These are phyloP conservation scores for Pseudogymnoascus sp. DNA, from an alignment of 2,329 filamentous ascomycete species.

Conservation along the genomic window DNA sequence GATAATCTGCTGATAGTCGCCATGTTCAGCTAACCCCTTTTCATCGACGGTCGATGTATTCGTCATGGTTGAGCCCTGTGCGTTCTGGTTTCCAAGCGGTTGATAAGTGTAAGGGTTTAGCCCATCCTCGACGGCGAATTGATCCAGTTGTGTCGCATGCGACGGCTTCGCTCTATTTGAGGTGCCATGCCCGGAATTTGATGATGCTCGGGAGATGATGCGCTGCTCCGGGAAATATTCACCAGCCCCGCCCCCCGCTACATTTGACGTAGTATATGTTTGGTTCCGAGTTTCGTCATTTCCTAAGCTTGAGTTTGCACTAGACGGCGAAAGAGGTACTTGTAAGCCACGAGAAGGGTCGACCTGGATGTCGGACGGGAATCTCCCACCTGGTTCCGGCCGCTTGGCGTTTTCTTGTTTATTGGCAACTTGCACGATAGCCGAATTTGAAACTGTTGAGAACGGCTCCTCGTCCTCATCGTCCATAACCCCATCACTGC, in stretches of 20 bases:
- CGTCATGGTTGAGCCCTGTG: neutral
- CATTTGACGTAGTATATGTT: conserved; percentile 46
- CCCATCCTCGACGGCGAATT: conserved; percentile 46
- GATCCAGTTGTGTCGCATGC: conserved; percentile 43
- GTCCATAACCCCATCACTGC: conserved; percentile 70
- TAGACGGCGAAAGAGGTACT: conserved; percentile 71
- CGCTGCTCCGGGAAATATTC: conserved; percentile 20
- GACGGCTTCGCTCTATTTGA: conserved; percentile 39
- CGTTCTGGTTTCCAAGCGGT: conserved; percentile 13
- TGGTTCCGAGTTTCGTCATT: conserved; percentile 38
- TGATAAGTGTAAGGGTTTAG: conserved; percentile 48
- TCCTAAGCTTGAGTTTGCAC: conserved; percentile 61
- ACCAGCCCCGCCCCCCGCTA: conserved; percentile 17
- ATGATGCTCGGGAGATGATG: neutral
- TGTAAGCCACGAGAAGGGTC: conserved; percentile 72
- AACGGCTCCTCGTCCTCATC: conserved; percentile 65
- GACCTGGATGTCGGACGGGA: conserved; percentile 88
- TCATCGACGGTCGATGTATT: neutral
- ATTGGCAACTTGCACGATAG: conserved; percentile 42
- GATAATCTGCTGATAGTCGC: neutral
- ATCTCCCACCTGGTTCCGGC: conserved; percentile 88
- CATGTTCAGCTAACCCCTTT: neutral
- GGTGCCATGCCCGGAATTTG: conserved; percentile 37
- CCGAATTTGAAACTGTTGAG: conserved; percentile 49
- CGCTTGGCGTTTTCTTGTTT: conserved; percentile 53